phyloP scores from a whole-genome alignment of 306 rosid genomes.

The Prunus kanzakura region DNA sequence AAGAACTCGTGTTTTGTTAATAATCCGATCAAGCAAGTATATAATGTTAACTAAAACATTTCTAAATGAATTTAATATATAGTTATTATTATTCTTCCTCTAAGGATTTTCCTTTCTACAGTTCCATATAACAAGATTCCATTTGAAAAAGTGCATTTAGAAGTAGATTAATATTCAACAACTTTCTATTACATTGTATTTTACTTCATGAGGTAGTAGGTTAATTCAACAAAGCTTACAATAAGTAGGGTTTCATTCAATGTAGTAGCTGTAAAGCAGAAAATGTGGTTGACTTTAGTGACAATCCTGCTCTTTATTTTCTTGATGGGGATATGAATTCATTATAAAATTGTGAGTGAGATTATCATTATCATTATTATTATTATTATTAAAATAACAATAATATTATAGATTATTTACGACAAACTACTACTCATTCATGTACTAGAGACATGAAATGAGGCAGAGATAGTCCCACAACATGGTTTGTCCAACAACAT shows the following conservation, averaged over 20 bases:
- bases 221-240: background rate
- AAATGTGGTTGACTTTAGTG: background rate
- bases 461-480: slow-evolving; percentile 12
- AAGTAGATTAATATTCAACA: background rate
- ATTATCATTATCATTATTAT: background rate
- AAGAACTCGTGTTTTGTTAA: background rate
- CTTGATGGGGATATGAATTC: background rate
- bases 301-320: background rate
- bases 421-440: background rate
- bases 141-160: background rate
- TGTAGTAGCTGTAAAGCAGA: slow-evolving; percentile 10
- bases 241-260: background rate
- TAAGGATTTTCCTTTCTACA: background rate
- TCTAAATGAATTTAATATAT: background rate
- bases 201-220: background rate
- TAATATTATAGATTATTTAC: background rate
- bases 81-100: background rate
- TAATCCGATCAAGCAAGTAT: background rate
- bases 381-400: background rate
- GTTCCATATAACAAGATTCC: background rate
- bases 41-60: too few relatives aligned
- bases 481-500: slow-evolving; percentile 14
- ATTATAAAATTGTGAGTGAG: slow-evolving; percentile 1
- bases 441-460: background rate
- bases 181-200: too few relatives aligned